A percentile compares a stretch with the other conserved stretches of the same genome.
phyloP scores from a whole-genome alignment of 179 eudicot species.

The Vitellaria paradoxa region DNA sequence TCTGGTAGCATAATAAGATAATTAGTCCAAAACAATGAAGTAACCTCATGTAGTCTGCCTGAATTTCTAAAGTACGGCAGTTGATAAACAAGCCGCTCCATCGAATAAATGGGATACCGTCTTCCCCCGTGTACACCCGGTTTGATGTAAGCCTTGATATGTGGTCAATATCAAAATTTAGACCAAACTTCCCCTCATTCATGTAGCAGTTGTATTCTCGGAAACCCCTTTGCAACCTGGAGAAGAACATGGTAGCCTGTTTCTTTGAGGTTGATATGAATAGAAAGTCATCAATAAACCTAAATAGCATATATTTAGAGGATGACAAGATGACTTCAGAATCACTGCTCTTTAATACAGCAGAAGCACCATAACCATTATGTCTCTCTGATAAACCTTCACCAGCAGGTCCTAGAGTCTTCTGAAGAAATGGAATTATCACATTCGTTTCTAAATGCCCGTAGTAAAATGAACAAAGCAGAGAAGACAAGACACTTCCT shows the following conservation, averaged over 20 bases:
- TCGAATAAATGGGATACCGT: constrained; percentile 62
- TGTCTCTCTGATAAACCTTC: constrained; percentile 17
- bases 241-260: constrained; percentile 56
- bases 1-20: neutral
- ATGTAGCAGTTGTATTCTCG: constrained; percentile 77
- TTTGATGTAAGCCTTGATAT: constrained; percentile 29
- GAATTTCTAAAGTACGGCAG: constrained; percentile 77
- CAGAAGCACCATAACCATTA: constrained; percentile 8
- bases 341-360: constrained; percentile 4
- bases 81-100: constrained; percentile 98
- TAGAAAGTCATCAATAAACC: constrained; percentile 86
- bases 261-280: constrained; percentile 74
- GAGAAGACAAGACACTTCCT: constrained; percentile 84
- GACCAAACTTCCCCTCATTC: constrained; percentile 73
- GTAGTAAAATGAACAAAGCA: constrained; percentile 84
- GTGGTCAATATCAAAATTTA: constrained; percentile 46
- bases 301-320: constrained; percentile 46
- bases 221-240: constrained; percentile 62
- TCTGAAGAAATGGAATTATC: constrained; percentile 58
- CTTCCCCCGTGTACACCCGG: constrained; percentile 42
- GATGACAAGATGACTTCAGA: constrained; percentile 16
- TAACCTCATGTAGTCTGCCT: constrained; percentile 90
- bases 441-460: constrained; percentile 70
- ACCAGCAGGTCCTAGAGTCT: constrained; percentile 18
- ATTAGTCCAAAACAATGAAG: neutral